phyloP scores from a whole-genome alignment of 768 basidiomycete species.

The Hydnomerulius pinastri region DNA sequence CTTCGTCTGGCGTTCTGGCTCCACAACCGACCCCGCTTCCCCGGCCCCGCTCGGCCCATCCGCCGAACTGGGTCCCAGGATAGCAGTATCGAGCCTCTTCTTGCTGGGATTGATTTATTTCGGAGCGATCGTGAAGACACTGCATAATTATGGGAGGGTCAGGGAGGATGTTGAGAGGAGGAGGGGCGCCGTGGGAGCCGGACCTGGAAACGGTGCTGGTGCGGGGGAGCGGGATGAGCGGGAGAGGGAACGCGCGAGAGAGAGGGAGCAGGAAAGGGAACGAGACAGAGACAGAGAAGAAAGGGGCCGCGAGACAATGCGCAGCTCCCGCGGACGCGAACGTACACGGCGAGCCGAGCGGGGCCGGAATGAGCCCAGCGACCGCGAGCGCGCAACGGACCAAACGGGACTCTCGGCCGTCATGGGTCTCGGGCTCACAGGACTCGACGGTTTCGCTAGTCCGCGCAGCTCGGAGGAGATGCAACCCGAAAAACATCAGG shows the following conservation, averaged over 20 bases:
- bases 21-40: constrained; percentile 38
- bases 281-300: background rate
- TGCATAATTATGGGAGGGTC: constrained; percentile 55
- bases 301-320: background rate
- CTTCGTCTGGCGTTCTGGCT: constrained; percentile 67
- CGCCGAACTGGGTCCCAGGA: constrained; percentile 51
- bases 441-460: constrained; percentile 20
- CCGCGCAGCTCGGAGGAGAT: constrained; percentile 14
- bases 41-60: constrained; percentile 38
- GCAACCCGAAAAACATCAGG: constrained; percentile 10
- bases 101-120: constrained; percentile 63
- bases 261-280: constrained; percentile 3
- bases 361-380: background rate
- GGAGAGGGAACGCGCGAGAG: constrained; percentile 2
- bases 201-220: background rate
- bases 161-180: background rate
- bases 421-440: constrained; percentile 28
- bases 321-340: constrained; percentile 13
- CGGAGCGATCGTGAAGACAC: constrained; percentile 57
- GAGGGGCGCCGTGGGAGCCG: background rate
- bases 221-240: background rate
- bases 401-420: constrained; percentile 25
- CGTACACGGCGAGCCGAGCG: constrained; percentile 2
- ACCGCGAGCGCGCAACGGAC: constrained; percentile 7
- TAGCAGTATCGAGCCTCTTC: constrained; percentile 56